These are phyloP conservation scores for Malbranchea zuffiana DNA, from an alignment of 2,329 filamentous ascomycete genomes.

Conservation along the genomic window DNA sequence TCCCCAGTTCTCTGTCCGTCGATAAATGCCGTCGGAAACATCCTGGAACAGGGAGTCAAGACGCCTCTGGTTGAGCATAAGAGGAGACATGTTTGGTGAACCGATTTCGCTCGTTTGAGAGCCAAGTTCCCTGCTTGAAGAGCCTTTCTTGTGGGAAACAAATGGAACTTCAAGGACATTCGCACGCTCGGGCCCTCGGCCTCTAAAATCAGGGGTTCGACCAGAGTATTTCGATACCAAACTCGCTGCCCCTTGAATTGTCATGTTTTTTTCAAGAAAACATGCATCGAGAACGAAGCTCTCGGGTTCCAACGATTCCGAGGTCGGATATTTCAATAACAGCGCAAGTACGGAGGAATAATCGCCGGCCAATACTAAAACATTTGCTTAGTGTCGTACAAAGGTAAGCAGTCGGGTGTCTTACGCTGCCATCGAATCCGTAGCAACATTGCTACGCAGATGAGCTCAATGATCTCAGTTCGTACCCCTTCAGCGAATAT, in stretches of 20 bases:
- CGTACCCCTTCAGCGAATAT: conserved; percentile 77
- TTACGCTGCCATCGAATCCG: conserved; percentile 80
- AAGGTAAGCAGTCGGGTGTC: conserved; percentile 24
- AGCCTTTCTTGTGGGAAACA: conserved; percentile 9
- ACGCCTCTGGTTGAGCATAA: conserved; percentile 30
- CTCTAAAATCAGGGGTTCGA: conserved; percentile 29
- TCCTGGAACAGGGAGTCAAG: conserved; percentile 39
- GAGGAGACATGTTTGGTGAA: conserved; percentile 30
- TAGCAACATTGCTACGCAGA: conserved; percentile 90
- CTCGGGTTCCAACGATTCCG: conserved; percentile 54
- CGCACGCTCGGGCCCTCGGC: conserved; percentile 9
- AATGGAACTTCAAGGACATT: not conserved
- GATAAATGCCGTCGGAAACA: conserved; percentile 39
- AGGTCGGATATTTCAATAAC: conserved; percentile 70
- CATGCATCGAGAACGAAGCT: conserved; percentile 80
- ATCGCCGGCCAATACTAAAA: conserved; percentile 66
- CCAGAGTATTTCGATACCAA: conserved; percentile 40
- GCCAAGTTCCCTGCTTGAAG: conserved; percentile 7
- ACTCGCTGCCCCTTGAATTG: conserved; percentile 32
- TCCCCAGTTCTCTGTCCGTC: conserved; percentile 39
- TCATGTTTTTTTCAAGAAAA: conserved; percentile 36
- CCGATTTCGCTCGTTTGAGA: conserved; percentile 18
- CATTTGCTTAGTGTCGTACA: conserved; percentile 11
- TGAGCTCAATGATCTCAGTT: conserved; percentile 70
- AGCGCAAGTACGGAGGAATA: conserved; percentile 76